Base-by-base conservation (phyloP, 2,329 filamentous ascomycete species). In the Xylaria sp. region DNA sequence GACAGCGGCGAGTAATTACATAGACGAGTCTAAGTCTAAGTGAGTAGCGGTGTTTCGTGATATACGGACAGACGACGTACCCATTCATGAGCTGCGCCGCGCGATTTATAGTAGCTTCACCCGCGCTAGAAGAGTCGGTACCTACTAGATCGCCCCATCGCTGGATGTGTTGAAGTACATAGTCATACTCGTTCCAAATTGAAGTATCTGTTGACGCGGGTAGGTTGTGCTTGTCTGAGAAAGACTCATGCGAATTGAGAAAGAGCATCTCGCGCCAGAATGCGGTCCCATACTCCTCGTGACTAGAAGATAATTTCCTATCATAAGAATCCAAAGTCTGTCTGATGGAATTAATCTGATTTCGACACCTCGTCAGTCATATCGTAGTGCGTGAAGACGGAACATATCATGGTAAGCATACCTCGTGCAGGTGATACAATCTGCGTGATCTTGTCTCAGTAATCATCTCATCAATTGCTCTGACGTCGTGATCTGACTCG, bases 51-150 rank as follows among this genome's bases (percentile, higher is more conserved):
- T 12, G 8, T 9, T 4, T n/a, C 14, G 7, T 5, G 45, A 33
- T 11, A 9, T 1, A n/a, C 42, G 15, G 5, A 45, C 47, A 43
- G 33, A 42, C 3, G 8, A 64, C 64, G 61, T 55, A 68, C 74
- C 73, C 68, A 63, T 60, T 73, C 28, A 73, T 70, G 54, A 69
- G 66, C 17, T 69, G 65, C 47, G 67, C 70, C 4, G 71, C 73
- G 51, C 62, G 61, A 12, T 66, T 45, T 15, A 74, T 53, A 33
- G 37, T 31, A 11, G 40, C 35, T 45, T 62, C 50, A 14, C 46
- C 35, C 14, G 58, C 40, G 8, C 46, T n/a, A 1, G 43, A 53
- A 0, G 43, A 53, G 21, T 56, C 25, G 11, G 43, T 31, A 19
- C 37, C 31, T 11, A 65, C 53, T n/a, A 65, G 28, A 21, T 49